Base-by-base conservation (phyloP, 225 moss, liverwort and hornwort species). In the Polytrichum commune region DNA sequence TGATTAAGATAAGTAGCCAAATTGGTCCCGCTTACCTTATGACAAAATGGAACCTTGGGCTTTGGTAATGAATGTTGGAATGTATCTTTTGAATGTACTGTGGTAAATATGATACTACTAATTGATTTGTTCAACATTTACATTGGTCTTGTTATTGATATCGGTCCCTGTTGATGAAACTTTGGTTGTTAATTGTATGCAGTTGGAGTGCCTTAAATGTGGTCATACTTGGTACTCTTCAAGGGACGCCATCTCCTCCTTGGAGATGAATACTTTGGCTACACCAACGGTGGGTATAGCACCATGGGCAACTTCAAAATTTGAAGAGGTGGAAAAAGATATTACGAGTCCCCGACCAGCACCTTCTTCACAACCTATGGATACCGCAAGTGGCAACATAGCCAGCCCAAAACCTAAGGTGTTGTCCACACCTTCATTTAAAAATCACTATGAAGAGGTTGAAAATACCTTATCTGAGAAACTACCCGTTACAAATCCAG, bases 221-320 rank as follows among this genome's bases (percentile, higher is more conserved):
- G 89, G 89, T 25, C 67, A 83, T 54, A 80, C 86, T 8, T 89
- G 89, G 89, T 89, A 89, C 75, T 80, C 74, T 29, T 81, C 86
- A 62, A 77, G 89, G 33, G 89, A 89, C 73, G 68, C 81, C 0
- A 76, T 85, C 29, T 79, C 89, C 19, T 70, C 79, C 26, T 19
- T 84, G 24, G 83, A 80, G 67, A 73, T 81, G 7, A 76, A 77
- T 2, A 69, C 71, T 10, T 62, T 72, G 27, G 68, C 68, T 23
- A 69, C 77, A 46, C 83, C 86, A 9, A 77, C 76, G 7, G 89
- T 89, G 32, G 89, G 89, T 62, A 78, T 81, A 55, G 89, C 89
- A 1, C 89, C 89, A 2, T 86, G 83, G 89, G 89, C 89, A 25
- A 89, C 89, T 7, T 86, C 83, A 10, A 89, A 89, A 71, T 89